Base-by-base conservation (phyloP, 208 protist genomes). In the Wallacemonas sp. region DNA sequence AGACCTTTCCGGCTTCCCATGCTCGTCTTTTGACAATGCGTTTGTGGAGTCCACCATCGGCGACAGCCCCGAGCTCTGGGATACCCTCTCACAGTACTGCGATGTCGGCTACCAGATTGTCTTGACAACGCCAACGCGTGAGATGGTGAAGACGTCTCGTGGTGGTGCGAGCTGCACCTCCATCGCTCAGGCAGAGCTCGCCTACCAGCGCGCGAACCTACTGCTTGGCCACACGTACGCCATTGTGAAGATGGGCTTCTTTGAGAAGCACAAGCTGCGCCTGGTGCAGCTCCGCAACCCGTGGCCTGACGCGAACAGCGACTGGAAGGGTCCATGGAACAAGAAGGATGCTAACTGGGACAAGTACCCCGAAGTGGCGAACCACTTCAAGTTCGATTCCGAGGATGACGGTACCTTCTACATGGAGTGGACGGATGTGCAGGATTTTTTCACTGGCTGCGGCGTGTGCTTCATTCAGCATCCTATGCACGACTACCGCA, bases 381-480 rank as follows among this genome's bases (percentile, higher is more conserved):
- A 73, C n/a, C 63, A 73, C 50, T 89, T 75, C 70, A 71, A 81
- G 33, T 81, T 81, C 37, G 41, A 71, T 38, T 17, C 59, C 10
- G 63, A 63, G 3, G 71, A 84, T 50, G 78, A 90, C 58, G 85
- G 76, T 50, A 81, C 66, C 29, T 83, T 96, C 57, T 93, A 74
- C 45, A 87, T 96, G 79, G 79, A 83, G 63, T 93, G 83, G 84
- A n/a, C 53, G 4, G 91, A 96, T 48, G 81, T 78, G 22, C 62
- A 87, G 52, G 61, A 71, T 15, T 91, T 73, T 61, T 96, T 96
- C 60, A 75, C 70, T 36, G 69, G 77, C 50, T 89, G 87, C 68
- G 80, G 79, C 41, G 90, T 95, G 17, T 81, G 83, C 71, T 96
- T 93, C 62, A 68, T 82, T 37, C 83, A 89, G 58, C 63, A 83